Percentiles rank a stretch among this genome's conserved stretches.
These are phyloP conservation scores for Betula pendula DNA, from an alignment of 306 rosid genomes.

Conservation along the genomic window DNA sequence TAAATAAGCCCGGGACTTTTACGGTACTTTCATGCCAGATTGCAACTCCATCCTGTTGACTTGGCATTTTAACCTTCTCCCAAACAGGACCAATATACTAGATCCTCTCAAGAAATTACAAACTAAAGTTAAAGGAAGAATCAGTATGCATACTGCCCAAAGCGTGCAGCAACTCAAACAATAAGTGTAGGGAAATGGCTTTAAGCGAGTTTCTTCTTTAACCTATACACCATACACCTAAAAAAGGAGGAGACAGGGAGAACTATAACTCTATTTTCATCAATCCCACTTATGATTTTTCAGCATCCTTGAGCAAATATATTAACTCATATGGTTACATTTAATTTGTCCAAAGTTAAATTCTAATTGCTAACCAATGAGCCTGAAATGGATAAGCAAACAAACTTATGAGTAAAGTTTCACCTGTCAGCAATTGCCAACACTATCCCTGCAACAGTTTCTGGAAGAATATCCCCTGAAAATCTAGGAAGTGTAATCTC, in stretches of 20 bases:
- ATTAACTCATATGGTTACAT: neutral
- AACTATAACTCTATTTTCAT: neutral
- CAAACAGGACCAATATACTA: neutral
- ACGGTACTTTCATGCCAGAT: neutral
- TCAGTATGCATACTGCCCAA: neutral
- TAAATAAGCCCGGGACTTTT: neutral
- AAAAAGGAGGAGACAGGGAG: neutral
- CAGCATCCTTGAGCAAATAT: slow-evolving; percentile 15
- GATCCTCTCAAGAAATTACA: slow-evolving; percentile 1
- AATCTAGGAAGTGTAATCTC: slow-evolving; percentile 94
- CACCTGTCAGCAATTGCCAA: slow-evolving; percentile 90
- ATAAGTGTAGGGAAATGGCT: neutral
- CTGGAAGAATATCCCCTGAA: slow-evolving; percentile 86
- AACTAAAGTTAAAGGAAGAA: neutral
- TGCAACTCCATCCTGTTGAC: neutral
- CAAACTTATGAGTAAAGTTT: slow-evolving; percentile 23
- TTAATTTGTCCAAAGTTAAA: slow-evolving; percentile 12
- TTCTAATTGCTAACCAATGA: neutral
- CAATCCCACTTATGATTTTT: slow-evolving; percentile 7
- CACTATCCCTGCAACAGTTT: slow-evolving; percentile 76
- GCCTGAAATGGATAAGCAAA: slow-evolving; percentile 20
- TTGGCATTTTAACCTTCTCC: neutral
- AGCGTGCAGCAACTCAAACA: neutral
- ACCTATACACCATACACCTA: neutral
- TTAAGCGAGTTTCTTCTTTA: neutral